Percentiles rank a stretch among this genome's conserved stretches.
These are phyloP conservation scores for Sechiopsis laciniata DNA, from an alignment of 306 rosid genomes.

Conservation along the genomic window DNA sequence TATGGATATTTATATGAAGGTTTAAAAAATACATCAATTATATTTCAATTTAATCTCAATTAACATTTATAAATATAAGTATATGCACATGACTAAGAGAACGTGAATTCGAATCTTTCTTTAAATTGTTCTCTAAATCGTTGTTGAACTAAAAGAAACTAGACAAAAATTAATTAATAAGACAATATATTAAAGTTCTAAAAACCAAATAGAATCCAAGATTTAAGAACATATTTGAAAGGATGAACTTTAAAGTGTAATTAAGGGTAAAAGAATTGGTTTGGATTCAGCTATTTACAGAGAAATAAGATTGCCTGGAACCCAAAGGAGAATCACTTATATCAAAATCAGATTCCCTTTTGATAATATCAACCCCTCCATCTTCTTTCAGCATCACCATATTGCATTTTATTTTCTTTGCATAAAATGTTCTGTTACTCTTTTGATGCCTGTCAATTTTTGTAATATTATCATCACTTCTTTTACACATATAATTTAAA, in stretches of 20 bases:
- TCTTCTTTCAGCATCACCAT: constrained; percentile 48
- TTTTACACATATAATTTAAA: background rate
- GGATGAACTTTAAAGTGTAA: background rate
- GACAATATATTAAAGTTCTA: too few relatives aligned
- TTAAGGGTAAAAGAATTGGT: background rate
- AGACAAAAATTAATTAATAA: too few relatives aligned
- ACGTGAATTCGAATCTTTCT: too few relatives aligned
- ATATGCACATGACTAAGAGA: too few relatives aligned
- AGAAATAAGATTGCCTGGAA: background rate
- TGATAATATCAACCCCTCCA: constrained; percentile 41
- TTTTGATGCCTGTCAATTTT: constrained; percentile 36
- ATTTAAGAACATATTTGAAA: too few relatives aligned
- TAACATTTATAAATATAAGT: too few relatives aligned
- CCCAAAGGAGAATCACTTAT: background rate
- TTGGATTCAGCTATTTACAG: background rate
- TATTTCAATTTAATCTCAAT: too few relatives aligned
- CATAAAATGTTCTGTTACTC: constrained; percentile 34
- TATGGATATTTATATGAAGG: too few relatives aligned
- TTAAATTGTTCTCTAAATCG: too few relatives aligned
- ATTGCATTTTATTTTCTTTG: constrained; percentile 36
- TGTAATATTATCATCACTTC: background rate
- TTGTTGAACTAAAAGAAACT: too few relatives aligned
- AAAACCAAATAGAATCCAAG: too few relatives aligned
- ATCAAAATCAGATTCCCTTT: constrained; percentile 20
- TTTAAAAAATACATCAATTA: too few relatives aligned